A percentile compares a stretch with the other conserved stretches of the same genome.
These are phyloP conservation scores for Cyclaneusma minus DNA, from an alignment of 2,329 filamentous ascomycete genomes.

Conservation along the genomic window DNA sequence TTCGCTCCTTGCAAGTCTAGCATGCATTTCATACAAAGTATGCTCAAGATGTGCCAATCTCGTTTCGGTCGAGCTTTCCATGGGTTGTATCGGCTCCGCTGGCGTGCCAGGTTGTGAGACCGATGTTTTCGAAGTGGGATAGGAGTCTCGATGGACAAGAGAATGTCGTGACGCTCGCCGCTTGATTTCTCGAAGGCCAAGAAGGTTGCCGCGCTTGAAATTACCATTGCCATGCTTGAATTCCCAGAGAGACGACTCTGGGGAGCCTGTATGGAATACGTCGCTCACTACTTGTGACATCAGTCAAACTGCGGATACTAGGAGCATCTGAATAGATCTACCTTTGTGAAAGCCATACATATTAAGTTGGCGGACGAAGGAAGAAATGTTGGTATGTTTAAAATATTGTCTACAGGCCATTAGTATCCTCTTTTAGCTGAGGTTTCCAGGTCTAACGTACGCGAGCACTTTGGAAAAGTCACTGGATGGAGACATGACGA, in stretches of 20 bases:
- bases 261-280: slow-evolving; percentile 88
- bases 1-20: slow-evolving; percentile 65
- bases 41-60: slow-evolving; percentile 66
- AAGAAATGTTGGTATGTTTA: slow-evolving; percentile 98
- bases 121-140: slow-evolving; percentile 59
- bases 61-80: slow-evolving; percentile 61
- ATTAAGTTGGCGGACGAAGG: slow-evolving; percentile 92
- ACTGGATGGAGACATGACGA: slow-evolving; percentile 94
- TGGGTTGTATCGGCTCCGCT: slow-evolving; percentile 57
- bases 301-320: slow-evolving; percentile 5
- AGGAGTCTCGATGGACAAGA: slow-evolving; percentile 81
- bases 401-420: slow-evolving; percentile 67
- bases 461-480: slow-evolving; percentile 97
- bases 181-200: slow-evolving; percentile 88
- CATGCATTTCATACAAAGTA: slow-evolving; percentile 63
- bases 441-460: slow-evolving; percentile 42
- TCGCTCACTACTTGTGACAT: slow-evolving; percentile 61
- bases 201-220: slow-evolving; percentile 88
- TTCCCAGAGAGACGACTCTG: slow-evolving; percentile 91
- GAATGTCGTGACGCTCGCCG: slow-evolving; percentile 84
- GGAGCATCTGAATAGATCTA: slow-evolving; percentile 23
- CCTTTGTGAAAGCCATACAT: slow-evolving; percentile 99
- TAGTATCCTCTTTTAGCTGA: slow-evolving; percentile 4
- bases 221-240: slow-evolving; percentile 97
- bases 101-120: slow-evolving; percentile 73